phyloP scores from a whole-genome alignment of 2,329 filamentous ascomycete species.

The Verticillium zaregamsianum region DNA sequence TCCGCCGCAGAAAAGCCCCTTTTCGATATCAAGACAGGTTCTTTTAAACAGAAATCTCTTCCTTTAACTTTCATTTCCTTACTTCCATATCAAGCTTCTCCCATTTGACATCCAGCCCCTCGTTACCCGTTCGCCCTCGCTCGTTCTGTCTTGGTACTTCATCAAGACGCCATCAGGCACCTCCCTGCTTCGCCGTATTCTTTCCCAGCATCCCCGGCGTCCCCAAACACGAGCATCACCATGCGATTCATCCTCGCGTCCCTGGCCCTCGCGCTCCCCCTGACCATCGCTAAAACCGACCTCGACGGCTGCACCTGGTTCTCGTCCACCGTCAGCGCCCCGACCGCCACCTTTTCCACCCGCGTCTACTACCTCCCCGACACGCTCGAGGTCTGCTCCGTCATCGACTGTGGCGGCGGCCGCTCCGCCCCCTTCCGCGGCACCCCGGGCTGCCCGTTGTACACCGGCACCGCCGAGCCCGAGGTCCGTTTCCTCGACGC shows the following conservation, averaged over 20 bases:
- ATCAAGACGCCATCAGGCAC: too few relatives aligned
- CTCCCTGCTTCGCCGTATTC: too few relatives aligned
- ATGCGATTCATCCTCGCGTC: background rate
- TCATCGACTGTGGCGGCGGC: constrained; percentile 65
- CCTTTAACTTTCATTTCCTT: too few relatives aligned
- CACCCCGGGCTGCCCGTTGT: constrained; percentile 55
- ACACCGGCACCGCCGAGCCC: constrained; percentile 46
- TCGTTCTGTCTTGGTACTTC: too few relatives aligned
- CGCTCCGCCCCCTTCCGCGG: constrained; percentile 59
- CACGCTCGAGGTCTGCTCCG: constrained; percentile 59
- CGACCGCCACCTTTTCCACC: constrained; percentile 33
- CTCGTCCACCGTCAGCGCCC: constrained; percentile 20
- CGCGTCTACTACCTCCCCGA: constrained; percentile 58
- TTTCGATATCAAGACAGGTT: too few relatives aligned
- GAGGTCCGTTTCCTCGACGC: background rate
- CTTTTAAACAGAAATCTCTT: too few relatives aligned
- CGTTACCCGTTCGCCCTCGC: too few relatives aligned
- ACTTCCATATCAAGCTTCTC: too few relatives aligned
- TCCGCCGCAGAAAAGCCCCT: too few relatives aligned
- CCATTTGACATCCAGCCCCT: too few relatives aligned
- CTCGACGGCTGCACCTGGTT: constrained; percentile 36
- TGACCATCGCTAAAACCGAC: constrained; percentile 40
- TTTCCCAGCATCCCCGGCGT: too few relatives aligned
- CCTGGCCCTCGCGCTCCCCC: constrained; percentile 11
- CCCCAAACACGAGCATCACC: background rate